A percentile compares a stretch with the other conserved stretches of the same genome.
Evolutionary conservation across 1,284 basidiomycete species (phyloP).

Genomic region (Moesziomyces globuligerus): DNA sequence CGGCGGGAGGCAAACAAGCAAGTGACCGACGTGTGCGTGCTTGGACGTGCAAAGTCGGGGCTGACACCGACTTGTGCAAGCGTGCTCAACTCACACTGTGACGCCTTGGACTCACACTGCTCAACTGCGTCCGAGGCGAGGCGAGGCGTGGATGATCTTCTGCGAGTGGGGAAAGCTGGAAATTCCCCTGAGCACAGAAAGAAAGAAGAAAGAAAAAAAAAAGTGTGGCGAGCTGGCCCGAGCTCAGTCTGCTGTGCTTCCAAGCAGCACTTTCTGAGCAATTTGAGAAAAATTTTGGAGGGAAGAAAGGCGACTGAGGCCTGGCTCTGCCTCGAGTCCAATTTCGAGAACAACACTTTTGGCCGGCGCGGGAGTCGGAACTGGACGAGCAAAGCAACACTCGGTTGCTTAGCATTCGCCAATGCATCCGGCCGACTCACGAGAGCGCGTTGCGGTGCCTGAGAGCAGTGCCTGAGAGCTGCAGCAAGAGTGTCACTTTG

Average conservation of each 20-base stretch:
- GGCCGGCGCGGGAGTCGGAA: background rate
- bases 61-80: no score
- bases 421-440: conserved; percentile 21
- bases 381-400: background rate
- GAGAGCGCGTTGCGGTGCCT: no score
- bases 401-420: no score
- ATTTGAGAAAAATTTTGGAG: conserved; percentile 11
- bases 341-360: conserved; percentile 35
- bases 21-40: conserved; percentile 8
- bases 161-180: no score
- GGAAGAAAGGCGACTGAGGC: background rate
- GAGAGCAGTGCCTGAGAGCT: no score
- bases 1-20: no score
- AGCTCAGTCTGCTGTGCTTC: background rate
- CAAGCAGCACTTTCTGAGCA: no score
- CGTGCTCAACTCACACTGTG: background rate
- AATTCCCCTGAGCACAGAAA: no score
- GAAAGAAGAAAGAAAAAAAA: background rate
- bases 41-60: no score
- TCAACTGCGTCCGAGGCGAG: no score
- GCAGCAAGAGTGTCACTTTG: conserved; percentile 1
- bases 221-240: conserved; percentile 4
- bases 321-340: background rate
- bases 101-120: background rate
- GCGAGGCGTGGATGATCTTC: no score